Base-by-base conservation (phyloP, 306 rosid species). In the Cicer pinnatifidum region DNA sequence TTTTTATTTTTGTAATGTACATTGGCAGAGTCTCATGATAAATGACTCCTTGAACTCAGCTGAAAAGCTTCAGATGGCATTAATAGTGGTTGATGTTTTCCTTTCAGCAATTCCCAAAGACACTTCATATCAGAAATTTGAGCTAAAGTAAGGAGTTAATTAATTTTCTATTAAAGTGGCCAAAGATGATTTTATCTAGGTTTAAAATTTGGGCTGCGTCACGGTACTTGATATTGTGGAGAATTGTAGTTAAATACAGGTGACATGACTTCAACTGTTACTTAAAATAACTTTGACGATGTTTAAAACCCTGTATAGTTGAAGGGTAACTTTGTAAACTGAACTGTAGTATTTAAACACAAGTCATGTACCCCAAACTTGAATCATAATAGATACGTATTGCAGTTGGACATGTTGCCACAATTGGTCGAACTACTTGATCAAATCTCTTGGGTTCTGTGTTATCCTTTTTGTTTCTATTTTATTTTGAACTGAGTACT, bases 61-160 rank as follows among this genome's bases (percentile, higher is more conserved):
- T 43, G 75, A 84, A 62, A 93, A 86, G 82, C 98, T 93, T 75
- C 96, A 91, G 59, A 69, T 66, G 77, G 87, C 96, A 68, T 67
- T 93, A 19, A 76, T 91, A 67, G 73, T 91, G 20, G 91, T 92
- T 19, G 94, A 91, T 13, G 86, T 69, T 11, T 88, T 38, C 84
- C 87, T 93, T 75, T 65, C 96, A 20, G 65, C 54, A 9, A 82
- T 91, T 35, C 89, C 93, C 15, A 80, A 76, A 46, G 82, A 81
- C 74, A 83, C 87, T 35, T 78, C 89, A 4, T 89, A 79, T 77
- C 86, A 84, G 9, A 76, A 77, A 41, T 86, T 93, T 85, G 96
- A 89, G 53, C 82, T 63, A 73, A 88, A 86, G 97, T 91, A 72
- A 85, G 13, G 13, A 51, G 4, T 46, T 56, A 50, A n/a, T 8